phyloP scores from a whole-genome alignment of 371 early-diverging fungal genomes.

The Mortierella sp. region DNA sequence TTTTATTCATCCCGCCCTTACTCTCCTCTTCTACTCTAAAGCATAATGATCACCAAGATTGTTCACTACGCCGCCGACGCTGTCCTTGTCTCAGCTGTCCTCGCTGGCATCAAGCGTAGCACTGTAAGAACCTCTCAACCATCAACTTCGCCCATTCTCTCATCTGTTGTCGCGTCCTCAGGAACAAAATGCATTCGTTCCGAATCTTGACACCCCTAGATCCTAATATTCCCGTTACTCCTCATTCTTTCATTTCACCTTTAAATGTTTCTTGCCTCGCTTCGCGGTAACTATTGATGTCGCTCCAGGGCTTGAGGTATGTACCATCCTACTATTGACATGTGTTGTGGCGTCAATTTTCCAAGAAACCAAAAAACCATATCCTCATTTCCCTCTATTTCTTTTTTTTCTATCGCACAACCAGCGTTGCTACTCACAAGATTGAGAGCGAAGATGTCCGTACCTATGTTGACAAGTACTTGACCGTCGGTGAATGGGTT shows the following conservation, averaged over 20 bases:
- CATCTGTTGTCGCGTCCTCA: background rate
- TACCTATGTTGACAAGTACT: slow-evolving; percentile 67
- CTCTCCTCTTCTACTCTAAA: background rate
- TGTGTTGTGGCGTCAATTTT: background rate
- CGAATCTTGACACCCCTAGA: background rate
- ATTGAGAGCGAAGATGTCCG: slow-evolving; percentile 72
- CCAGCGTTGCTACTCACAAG: slow-evolving; percentile 66
- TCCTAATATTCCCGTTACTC: slow-evolving; percentile 1
- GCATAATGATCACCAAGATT: slow-evolving; percentile 65
- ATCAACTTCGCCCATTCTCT: background rate
- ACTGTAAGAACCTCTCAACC: slow-evolving; percentile 60
- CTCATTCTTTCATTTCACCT: background rate
- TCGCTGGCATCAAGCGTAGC: slow-evolving; percentile 83
- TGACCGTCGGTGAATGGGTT: slow-evolving; percentile 77
- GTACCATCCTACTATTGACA: background rate
- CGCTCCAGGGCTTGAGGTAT: slow-evolving; percentile 29
- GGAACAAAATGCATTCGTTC: background rate
- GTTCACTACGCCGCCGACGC: slow-evolving; percentile 80
- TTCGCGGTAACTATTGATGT: background rate
- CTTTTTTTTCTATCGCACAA: background rate
- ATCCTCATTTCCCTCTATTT: background rate
- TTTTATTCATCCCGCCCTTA: background rate
- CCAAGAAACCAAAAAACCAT: background rate
- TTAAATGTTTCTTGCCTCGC: background rate
- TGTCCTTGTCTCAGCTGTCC: slow-evolving; percentile 77